Conservation (phyloP, 2,329 filamentous ascomycete genomes). For the Lachnellula subtilissima region DNA sequence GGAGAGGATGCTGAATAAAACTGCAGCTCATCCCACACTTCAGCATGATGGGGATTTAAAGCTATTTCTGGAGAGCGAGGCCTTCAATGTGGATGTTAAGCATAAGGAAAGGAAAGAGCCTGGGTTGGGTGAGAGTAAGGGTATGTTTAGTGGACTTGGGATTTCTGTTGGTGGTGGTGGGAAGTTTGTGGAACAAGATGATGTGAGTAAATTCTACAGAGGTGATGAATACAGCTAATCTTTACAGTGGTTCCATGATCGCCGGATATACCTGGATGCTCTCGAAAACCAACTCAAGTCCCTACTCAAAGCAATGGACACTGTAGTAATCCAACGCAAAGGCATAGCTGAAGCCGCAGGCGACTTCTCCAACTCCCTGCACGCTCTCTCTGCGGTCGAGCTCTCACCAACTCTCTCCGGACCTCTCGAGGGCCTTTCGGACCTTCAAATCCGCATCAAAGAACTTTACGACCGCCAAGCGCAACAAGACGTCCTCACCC, state of each 20-base stretch:
- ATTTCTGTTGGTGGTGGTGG: slow-evolving; percentile 69
- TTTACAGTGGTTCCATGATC: slow-evolving; percentile 89
- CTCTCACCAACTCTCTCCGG: slow-evolving; percentile 83
- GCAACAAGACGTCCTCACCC: slow-evolving; percentile 90
- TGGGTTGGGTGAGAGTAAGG: slow-evolving; percentile 83
- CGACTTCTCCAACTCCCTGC: slow-evolving; percentile 90
- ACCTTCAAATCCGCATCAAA: slow-evolving; percentile 87
- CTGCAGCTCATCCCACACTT: slow-evolving; percentile 78
- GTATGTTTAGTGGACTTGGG: slow-evolving; percentile 81
- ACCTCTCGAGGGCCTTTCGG: slow-evolving; percentile 85
- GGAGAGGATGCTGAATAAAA: slow-evolving; percentile 98
- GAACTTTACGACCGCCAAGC: slow-evolving; percentile 96
- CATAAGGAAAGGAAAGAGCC: slow-evolving; percentile 93
- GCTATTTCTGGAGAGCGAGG: slow-evolving; percentile 92
- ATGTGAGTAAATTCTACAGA: slow-evolving; percentile 51
- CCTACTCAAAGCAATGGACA: slow-evolving; percentile 88
- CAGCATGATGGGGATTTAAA: slow-evolving; percentile 94
- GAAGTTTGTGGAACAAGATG: slow-evolving; percentile 97
- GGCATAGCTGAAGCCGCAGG: slow-evolving; percentile 88
- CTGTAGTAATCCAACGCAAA: slow-evolving; percentile 86
- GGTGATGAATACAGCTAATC: slow-evolving; percentile 20
- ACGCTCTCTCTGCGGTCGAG: slow-evolving; percentile 87
- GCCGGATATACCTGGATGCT: slow-evolving; percentile 88
- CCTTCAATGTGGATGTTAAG: slow-evolving; percentile 95
- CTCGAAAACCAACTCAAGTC: slow-evolving; percentile 87